Evolutionary conservation across 1,284 basidiomycete genomes (phyloP), one percentile per base, ranked within the genome.

Genomic region (Tausonia pullulans): DNA sequence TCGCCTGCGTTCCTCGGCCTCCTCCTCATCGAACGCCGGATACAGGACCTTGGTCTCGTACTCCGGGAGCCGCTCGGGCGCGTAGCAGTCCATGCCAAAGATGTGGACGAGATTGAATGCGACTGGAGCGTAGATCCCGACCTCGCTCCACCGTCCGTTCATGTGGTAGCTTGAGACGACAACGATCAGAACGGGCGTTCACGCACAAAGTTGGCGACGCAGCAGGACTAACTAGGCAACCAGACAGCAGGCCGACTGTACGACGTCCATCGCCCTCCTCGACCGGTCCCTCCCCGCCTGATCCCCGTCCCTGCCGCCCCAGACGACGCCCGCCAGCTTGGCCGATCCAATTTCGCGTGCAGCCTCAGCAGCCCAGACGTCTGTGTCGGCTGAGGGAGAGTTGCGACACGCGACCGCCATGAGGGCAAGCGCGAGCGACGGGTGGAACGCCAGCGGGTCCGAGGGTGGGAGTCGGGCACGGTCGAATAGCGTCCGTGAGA

Each of bases 221-320:
- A 53, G 10, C 51, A 53, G 10, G n/a, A 51, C 49, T 11, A 51
- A 51, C 11, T n/a, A 53, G 39, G 11, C 11, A 53, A n/a, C 51
- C 51, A 53, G 51, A 5, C 6, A 27, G 27, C 27, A 27, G 5
- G 54, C 49, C 11, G 62, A 48, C 51, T 63, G 62, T 39, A 50
- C 56, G 39, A 57, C 46, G 16, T 63, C 62, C 43, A 63, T 48
- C 44, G 62, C 62, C 51, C 55, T 63, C 9, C 62, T 43, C 50
- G 45, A 49, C 13, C 62, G 57, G 14, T 50, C 40, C 6, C n/a
- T 57, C 10, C 45, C 49, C 27, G 53, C 11, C 62, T 63, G 57
- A 7, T 44, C 62, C n/a, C 40, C 27, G 43, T 16, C 50, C 10
- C 16, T 53, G 8, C 14, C 14, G 14, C 7, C 9, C 14, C 14